Evolutionary conservation across 371 early-diverging fungal species (phyloP).

Genomic region (Mortierella sp.): DNA sequence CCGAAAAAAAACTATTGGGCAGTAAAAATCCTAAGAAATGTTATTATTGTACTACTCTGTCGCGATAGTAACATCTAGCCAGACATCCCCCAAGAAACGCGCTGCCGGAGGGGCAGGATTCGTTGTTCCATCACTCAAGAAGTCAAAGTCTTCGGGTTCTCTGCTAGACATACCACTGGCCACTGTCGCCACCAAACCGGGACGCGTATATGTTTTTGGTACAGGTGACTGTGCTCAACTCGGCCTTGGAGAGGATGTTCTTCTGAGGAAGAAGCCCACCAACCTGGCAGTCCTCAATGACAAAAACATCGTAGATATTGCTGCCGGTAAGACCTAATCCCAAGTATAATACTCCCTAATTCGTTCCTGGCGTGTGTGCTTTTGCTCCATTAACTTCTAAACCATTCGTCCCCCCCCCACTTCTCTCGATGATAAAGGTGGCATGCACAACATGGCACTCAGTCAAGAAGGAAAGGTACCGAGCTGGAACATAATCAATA

Average conservation of each 20-base stretch:
- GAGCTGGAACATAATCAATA: neutral
- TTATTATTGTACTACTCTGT: too few species aligned
- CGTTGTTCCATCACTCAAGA: conserved; percentile 11
- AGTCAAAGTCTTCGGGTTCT: conserved; percentile 12
- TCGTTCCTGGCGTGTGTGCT: too few species aligned
- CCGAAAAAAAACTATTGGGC: too few species aligned
- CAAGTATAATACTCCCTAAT: neutral
- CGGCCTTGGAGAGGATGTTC: conserved; percentile 89
- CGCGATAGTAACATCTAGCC: neutral
- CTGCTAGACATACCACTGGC: conserved; percentile 21
- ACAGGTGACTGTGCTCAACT: conserved; percentile 96
- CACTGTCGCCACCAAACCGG: conserved; percentile 41
- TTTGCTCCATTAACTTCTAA: too few species aligned
- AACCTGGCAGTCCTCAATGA: conserved; percentile 74
- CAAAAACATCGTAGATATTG: conserved; percentile 79
- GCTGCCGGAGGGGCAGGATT: neutral
- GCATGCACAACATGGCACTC: conserved; percentile 90
- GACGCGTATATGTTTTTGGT: conserved; percentile 93
- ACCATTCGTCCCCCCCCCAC: too few species aligned
- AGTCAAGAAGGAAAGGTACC: conserved; percentile 78
- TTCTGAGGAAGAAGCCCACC: conserved; percentile 81
- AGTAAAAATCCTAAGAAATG: too few species aligned
- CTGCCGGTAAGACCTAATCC: conserved; percentile 64
- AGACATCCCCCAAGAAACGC: conserved; percentile 8
- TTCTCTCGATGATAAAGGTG: conserved; percentile 60